phyloP scores from a whole-genome alignment of 2,329 filamentous ascomycete genomes.

The Pseudogymnoascus sp. region DNA sequence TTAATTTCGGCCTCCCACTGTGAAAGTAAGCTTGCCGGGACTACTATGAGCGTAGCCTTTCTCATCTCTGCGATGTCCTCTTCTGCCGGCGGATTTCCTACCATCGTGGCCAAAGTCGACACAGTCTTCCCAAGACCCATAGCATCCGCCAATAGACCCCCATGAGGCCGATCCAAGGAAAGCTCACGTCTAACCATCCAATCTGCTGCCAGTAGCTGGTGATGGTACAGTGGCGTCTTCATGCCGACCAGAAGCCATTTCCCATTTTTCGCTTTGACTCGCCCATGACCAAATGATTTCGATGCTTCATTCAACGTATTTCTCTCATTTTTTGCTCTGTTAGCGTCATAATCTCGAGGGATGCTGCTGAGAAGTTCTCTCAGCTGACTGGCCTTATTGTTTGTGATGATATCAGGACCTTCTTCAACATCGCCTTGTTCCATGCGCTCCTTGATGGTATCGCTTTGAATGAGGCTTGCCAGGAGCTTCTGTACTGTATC shows the following conservation, averaged over 20 bases:
- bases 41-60: constrained; percentile 28
- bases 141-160: constrained; percentile 54
- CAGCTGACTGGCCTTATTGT: constrained; percentile 24
- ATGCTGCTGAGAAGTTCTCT: constrained; percentile 25
- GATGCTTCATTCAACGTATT: constrained; percentile 34
- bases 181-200: constrained; percentile 52
- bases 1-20: constrained; percentile 29
- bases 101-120: constrained; percentile 36
- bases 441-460: constrained; percentile 13
- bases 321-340: constrained; percentile 30
- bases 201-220: constrained; percentile 46
- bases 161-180: constrained; percentile 32
- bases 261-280: constrained; percentile 30
- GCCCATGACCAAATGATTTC: constrained; percentile 36
- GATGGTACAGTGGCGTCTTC: constrained; percentile 38
- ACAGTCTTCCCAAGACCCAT: constrained; percentile 64
- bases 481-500: constrained; percentile 21
- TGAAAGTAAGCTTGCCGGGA: constrained; percentile 24
- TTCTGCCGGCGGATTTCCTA: constrained; percentile 35
- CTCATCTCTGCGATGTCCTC: constrained; percentile 29
- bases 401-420: constrained; percentile 21
- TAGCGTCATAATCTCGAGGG: constrained; percentile 18
- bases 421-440: constrained; percentile 11
- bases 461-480: constrained; percentile 19
- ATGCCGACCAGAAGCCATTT: constrained; percentile 44